These are phyloP conservation scores for Trichoderma sp. DNA, from an alignment of 2,329 filamentous ascomycete genomes.

Conservation along the genomic window DNA sequence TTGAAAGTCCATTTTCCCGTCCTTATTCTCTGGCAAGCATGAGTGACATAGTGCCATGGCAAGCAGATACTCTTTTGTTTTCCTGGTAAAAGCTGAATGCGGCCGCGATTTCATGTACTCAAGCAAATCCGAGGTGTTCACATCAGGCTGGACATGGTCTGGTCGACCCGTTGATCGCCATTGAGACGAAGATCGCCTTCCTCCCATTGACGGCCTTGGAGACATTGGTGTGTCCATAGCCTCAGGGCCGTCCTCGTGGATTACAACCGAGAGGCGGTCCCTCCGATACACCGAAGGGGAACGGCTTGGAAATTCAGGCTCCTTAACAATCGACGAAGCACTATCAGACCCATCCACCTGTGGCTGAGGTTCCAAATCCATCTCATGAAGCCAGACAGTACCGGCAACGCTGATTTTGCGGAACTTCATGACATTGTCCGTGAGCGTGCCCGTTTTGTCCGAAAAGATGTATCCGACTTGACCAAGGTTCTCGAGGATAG, in stretches of 20 bases:
- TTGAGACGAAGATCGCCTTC: constrained; percentile 47
- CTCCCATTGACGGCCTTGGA: constrained; percentile 33
- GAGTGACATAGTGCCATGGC: constrained; percentile 87
- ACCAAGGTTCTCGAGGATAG: constrained; percentile 89
- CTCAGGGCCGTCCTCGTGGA: constrained; percentile 31
- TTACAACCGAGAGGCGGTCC: constrained; percentile 30
- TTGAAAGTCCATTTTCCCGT: constrained; percentile 75
- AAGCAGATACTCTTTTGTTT: constrained; percentile 78
- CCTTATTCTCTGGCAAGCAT: constrained; percentile 73
- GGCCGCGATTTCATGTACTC: constrained; percentile 74
- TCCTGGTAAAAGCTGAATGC: constrained; percentile 71
- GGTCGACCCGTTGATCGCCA: constrained; percentile 49
- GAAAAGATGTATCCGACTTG: constrained; percentile 90
- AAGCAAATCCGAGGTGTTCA: constrained; percentile 70
- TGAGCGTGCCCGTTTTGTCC: constrained; percentile 92
- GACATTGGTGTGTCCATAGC: constrained; percentile 26
- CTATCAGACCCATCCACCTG: constrained; percentile 23
- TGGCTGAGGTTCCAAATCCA: constrained; percentile 54
- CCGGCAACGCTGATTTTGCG: constrained; percentile 88
- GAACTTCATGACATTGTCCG: constrained; percentile 94
- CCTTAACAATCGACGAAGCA: neutral
- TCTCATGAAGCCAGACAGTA: constrained; percentile 82
- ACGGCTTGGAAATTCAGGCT: constrained; percentile 14
- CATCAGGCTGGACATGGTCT: constrained; percentile 51
- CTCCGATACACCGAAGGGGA: constrained; percentile 31